Conservation (phyloP, 495 filamentous ascomycete genomes). For the Pyronema omphalodes region DNA sequence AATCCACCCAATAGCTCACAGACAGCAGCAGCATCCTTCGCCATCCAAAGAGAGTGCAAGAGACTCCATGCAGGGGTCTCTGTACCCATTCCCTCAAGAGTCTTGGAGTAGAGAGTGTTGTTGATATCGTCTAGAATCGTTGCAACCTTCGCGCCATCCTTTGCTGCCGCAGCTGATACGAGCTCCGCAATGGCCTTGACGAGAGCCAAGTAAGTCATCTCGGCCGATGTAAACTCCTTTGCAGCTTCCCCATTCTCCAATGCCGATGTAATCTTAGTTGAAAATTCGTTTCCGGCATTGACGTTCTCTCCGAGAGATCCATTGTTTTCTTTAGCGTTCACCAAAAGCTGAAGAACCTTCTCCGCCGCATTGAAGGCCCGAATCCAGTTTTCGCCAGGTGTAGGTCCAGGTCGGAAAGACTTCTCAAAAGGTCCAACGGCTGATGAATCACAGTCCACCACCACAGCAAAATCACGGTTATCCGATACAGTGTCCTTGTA, state of each 20-base stretch:
- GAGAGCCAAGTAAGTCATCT: not conserved
- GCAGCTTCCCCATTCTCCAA: conserved; percentile 5
- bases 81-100: conserved; percentile 3
- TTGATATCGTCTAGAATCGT: not conserved
- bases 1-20: not conserved
- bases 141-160: not conserved
- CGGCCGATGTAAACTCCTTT: conserved; percentile 6
- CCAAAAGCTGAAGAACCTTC: conserved; percentile 6
- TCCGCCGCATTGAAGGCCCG: conserved; percentile 18
- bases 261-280: conserved; percentile 2
- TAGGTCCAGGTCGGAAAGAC: conserved; percentile 15
- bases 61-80: conserved; percentile 9
- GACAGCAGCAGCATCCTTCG: conserved; percentile 5
- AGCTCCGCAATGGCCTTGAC: not conserved
- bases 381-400: conserved; percentile 18
- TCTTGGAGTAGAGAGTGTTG: conserved; percentile 4
- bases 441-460: conserved; percentile 20
- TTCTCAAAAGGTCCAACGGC: conserved; percentile 16
- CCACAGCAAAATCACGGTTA: conserved; percentile 24
- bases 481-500: conserved; percentile 18
- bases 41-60: conserved; percentile 3
- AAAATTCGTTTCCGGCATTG: conserved; percentile 3
- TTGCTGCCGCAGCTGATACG: not conserved
- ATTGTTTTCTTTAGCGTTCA: conserved; percentile 1
- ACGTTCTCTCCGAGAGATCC: not conserved